Evolutionary conservation across 805 yeast genomes (phyloP).

Genomic region (Candida loeiensis): DNA sequence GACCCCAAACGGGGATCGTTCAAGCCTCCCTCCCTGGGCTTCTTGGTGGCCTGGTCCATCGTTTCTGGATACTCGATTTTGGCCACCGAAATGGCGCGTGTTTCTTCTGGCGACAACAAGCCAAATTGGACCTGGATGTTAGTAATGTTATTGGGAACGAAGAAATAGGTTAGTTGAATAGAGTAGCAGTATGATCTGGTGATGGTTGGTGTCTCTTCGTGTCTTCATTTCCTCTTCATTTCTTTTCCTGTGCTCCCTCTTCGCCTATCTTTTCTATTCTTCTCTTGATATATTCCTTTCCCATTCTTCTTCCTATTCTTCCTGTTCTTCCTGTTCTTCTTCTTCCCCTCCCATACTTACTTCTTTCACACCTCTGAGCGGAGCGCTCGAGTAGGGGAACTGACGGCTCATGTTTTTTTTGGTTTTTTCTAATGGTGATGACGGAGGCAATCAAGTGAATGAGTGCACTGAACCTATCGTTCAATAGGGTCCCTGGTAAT

Average conservation of each 20-base stretch:
- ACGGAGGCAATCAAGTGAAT: slow-evolving; percentile 30
- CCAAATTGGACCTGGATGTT: slow-evolving; percentile 82
- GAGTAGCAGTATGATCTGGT: too few relatives aligned
- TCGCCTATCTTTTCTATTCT: too few relatives aligned
- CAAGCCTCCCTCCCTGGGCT: slow-evolving; percentile 94
- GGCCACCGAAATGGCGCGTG: slow-evolving; percentile 94
- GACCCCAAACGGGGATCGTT: slow-evolving; percentile 97
- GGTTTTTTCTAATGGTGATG: slow-evolving; percentile 15
- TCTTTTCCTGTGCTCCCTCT: too few relatives aligned
- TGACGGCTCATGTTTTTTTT: slow-evolving; percentile 39
- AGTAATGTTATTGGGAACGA: too few relatives aligned
- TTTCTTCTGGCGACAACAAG: slow-evolving; percentile 93
- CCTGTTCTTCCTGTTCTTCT: too few relatives aligned
- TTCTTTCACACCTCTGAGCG: slow-evolving; percentile 94
- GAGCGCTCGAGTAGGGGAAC: slow-evolving; percentile 96
- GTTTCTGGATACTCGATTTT: slow-evolving; percentile 98
- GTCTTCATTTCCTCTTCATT: too few relatives aligned
- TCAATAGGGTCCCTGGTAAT: slow-evolving; percentile 1
- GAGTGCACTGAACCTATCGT: slow-evolving; percentile 20
- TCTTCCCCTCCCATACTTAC: slow-evolving; percentile 57
- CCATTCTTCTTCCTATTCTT: too few relatives aligned
- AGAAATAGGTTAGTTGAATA: too few relatives aligned
- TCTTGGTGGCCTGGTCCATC: slow-evolving; percentile 96
- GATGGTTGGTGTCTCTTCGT: too few relatives aligned
- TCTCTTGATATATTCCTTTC: too few relatives aligned